Evolutionary conservation across 2,329 filamentous ascomycete genomes (phyloP), one percentile per base, ranked within the genome.

Genomic region (Clonostachys solani): DNA sequence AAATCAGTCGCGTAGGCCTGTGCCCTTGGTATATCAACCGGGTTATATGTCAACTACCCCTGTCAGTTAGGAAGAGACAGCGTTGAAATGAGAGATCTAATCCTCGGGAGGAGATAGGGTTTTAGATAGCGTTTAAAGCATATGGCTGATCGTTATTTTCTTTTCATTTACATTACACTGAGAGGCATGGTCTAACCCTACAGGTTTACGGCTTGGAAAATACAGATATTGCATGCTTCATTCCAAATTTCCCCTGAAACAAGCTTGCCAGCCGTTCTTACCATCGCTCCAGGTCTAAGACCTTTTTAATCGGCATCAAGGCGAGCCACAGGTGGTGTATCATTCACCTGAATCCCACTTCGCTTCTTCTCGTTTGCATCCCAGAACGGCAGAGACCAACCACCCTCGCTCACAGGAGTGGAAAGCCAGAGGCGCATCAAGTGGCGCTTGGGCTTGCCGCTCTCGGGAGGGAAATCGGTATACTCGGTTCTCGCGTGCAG

Each of bases 381-480:
- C 57, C 81, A 83, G 68, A 89, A 92, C 2, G 89, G 89, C 64
- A 94, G 64, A 44, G 79, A 83, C 89, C 89, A 95, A 0, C 89
- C 89, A 9, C 88, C 89, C 66, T 95, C 89, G 33, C 67, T 73
- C 67, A 91, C 84, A 0, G 89, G 89, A 15, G 86, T 88, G 12
- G 86, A 84, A 48, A 95, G 68, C 89, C 89, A 95, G 55, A 94
- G 67, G 33, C 89, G 74, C 78, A 95, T 86, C n/a, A 95, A 68
- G 60, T 95, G 89, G 40, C 89, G 75, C 18, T 87, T 70, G 1
- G 87, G 87, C 23, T 74, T 74, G 13, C 42, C 42, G n/a, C 35
- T 44, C 42, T 44, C 42, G 18, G 84, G 81, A 15, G 78, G 78
- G 63, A 79, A 67, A 52, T 74, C 69, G 68, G 16, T 87, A 67